These are phyloP conservation scores for Didymosphaeria variabile DNA, from an alignment of 2,329 filamentous ascomycete species.

Conservation along the genomic window DNA sequence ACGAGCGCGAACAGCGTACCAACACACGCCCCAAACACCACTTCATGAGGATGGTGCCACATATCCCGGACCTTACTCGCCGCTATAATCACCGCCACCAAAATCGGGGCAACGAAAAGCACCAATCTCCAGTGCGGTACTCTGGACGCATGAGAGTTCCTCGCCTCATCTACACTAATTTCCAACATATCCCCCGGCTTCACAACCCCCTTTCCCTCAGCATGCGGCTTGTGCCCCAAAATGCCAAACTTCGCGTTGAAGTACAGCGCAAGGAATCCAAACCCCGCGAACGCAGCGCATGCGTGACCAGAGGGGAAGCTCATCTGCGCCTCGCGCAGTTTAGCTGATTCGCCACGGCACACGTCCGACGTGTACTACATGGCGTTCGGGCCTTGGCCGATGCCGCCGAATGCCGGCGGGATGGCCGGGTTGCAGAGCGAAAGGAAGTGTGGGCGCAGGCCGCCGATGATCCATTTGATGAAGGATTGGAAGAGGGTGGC, in stretches of 20 bases:
- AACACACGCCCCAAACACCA: constrained; percentile 69
- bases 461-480: constrained; percentile 46
- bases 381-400: constrained; percentile 2
- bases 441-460: constrained; percentile 47
- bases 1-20: constrained; percentile 70
- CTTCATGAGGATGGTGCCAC: constrained; percentile 75
- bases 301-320: constrained; percentile 44
- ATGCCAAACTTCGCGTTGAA: constrained; percentile 40
- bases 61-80: constrained; percentile 73
- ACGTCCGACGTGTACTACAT: constrained; percentile 26
- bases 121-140: constrained; percentile 75
- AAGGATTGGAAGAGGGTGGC: constrained; percentile 39
- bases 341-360: constrained; percentile 25
- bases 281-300: constrained; percentile 42
- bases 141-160: constrained; percentile 38
- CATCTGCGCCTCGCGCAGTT: constrained; percentile 39
- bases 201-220: neutral
- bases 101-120: constrained; percentile 67
- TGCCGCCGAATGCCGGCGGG: neutral
- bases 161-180: neutral
- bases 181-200: neutral
- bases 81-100: constrained; percentile 70
- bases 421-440: constrained; percentile 30
- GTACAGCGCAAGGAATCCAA: constrained; percentile 40
- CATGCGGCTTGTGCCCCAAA: constrained; percentile 18